Evolutionary conservation across 176 grass and related monocot genomes (phyloP).

Genomic region (Cymbopogon citratus): DNA sequence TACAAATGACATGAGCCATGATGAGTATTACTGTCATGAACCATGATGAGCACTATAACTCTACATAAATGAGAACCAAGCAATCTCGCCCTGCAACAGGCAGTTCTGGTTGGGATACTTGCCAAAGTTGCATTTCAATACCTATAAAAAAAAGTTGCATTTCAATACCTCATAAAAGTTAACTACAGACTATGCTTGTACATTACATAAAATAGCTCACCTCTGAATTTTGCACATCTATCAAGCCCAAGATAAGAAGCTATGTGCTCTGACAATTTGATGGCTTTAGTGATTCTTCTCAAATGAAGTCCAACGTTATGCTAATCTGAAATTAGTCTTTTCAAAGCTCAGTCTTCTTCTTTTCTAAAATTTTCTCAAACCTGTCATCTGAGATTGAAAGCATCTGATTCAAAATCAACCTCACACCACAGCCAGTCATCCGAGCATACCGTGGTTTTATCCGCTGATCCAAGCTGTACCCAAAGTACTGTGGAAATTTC

Average conservation of each 20-base stretch:
- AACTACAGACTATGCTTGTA: background rate
- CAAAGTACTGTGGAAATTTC: conserved; percentile 94
- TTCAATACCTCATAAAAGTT: background rate
- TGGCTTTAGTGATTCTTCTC: background rate
- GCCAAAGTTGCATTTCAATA: background rate
- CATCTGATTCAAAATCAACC: conserved; percentile 67
- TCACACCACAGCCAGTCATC: conserved; percentile 55
- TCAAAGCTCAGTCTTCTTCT: conserved; percentile 41
- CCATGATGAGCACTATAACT: background rate
- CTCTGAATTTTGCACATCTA: background rate
- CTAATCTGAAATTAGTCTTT: conserved; percentile 9
- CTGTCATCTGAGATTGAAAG: conserved; percentile 54
- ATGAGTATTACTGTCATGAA: too few relatives aligned
- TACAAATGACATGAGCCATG: background rate
- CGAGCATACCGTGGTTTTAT: conserved; percentile 75
- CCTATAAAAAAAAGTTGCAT: background rate
- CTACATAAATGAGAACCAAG: background rate
- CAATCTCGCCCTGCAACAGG: background rate
- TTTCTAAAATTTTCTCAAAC: conserved; percentile 63
- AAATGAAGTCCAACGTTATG: background rate
- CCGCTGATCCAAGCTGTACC: conserved; percentile 61
- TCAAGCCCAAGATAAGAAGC: background rate
- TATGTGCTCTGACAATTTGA: background rate
- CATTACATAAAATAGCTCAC: background rate
- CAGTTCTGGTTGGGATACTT: background rate